Conservation (phyloP, 257 asterid species). For the Salvia rosmarinus region DNA sequence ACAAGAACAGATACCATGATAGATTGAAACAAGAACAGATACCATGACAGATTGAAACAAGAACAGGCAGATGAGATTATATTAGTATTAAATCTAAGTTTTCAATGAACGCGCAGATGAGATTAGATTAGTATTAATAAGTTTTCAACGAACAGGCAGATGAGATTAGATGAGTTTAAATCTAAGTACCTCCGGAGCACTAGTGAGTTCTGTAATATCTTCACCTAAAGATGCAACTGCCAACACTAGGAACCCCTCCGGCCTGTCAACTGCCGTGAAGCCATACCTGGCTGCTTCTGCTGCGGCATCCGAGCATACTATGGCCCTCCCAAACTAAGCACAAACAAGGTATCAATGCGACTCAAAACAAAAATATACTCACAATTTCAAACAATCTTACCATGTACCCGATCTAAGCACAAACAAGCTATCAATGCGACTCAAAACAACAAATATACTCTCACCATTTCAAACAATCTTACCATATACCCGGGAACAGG, state of each 20-base stretch:
- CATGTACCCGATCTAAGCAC: no score
- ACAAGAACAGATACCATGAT: no score
- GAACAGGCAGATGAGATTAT: background rate
- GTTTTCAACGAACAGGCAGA: no score
- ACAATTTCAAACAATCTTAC: no score
- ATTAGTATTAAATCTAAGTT: no score
- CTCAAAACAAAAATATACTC: no score
- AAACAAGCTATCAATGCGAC: no score
- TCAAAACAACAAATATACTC: no score
- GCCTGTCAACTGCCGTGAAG: constrained; percentile 80
- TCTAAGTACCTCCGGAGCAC: constrained; percentile 36
- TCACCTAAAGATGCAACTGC: constrained; percentile 81
- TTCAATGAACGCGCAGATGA: no score
- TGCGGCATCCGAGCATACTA: constrained; percentile 89
- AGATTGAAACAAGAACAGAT: no score
- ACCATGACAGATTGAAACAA: background rate
- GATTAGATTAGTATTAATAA: no score
- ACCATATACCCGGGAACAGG: constrained; percentile 95
- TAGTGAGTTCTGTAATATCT: constrained; percentile 42
- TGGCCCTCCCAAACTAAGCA: constrained; percentile 78
- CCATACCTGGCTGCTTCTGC: constrained; percentile 95
- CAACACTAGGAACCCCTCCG: constrained; percentile 79
- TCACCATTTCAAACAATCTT: background rate
- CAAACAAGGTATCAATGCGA: no score
- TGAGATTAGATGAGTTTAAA: background rate